These are phyloP conservation scores for Cnidoscolus chayamansa DNA, from an alignment of 441 rosid species.

Conservation along the genomic window DNA sequence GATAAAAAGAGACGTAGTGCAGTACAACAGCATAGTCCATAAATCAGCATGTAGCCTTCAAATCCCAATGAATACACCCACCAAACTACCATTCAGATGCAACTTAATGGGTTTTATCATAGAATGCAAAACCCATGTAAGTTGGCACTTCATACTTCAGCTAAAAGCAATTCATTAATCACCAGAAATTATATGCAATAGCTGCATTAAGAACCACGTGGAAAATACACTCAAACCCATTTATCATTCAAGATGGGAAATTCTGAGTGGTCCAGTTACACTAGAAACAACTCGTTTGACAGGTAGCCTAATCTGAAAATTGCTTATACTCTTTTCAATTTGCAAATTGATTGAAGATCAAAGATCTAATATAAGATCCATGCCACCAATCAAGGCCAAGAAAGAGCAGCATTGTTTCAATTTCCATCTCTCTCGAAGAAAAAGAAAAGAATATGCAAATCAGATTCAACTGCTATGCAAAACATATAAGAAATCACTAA, in stretches of 20 bases:
- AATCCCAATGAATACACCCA: conserved; percentile 4
- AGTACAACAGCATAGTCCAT: too few species aligned
- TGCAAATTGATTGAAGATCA: neutral
- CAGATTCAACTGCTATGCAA: neutral
- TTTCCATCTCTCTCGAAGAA: too few species aligned
- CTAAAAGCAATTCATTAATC: too few species aligned
- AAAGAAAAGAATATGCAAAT: neutral
- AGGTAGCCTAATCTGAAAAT: too few species aligned
- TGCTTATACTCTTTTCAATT: too few species aligned
- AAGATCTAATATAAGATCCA: neutral
- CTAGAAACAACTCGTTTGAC: too few species aligned
- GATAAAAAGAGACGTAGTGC: too few species aligned
- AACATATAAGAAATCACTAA: neutral
- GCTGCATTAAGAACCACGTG: too few species aligned
- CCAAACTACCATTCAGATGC: neutral
- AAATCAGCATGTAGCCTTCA: neutral
- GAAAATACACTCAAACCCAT: too few species aligned
- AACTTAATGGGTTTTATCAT: neutral
- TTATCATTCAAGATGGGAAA: too few species aligned
- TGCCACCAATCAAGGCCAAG: neutral
- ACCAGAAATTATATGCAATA: too few species aligned
- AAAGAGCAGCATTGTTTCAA: neutral
- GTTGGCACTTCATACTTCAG: neutral
- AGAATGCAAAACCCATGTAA: neutral
- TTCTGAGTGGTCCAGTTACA: too few species aligned